phyloP scores from a whole-genome alignment of 1,284 basidiomycete genomes.

The Sanguinoderma infundibulare region DNA sequence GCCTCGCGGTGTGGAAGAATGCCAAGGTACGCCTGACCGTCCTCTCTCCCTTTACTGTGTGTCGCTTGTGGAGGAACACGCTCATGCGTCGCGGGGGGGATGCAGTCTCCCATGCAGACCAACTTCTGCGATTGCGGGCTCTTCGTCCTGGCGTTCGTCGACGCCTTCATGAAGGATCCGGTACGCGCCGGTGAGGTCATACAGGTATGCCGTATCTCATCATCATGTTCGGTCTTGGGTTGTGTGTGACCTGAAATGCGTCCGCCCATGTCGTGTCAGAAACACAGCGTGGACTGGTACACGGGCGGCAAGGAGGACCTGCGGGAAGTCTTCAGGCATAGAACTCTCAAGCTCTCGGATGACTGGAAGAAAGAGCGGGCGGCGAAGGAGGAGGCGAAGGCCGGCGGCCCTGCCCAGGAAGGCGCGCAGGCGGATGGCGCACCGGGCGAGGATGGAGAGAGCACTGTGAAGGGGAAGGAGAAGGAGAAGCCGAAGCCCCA shows the following conservation, averaged over 20 bases:
- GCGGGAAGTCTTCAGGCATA: constrained; percentile 40
- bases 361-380: constrained; percentile 45
- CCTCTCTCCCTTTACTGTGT: too few relatives aligned
- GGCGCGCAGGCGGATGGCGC: constrained; percentile 30
- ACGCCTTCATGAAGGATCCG: constrained; percentile 69
- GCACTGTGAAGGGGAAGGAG: constrained; percentile 35
- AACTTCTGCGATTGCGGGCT: constrained; percentile 89
- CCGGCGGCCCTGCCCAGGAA: neutral
- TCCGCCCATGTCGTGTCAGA: constrained; percentile 16
- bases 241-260: neutral
- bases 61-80: too few relatives aligned
- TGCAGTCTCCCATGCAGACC: constrained; percentile 79
- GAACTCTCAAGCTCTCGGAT: constrained; percentile 43
- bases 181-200: constrained; percentile 49
- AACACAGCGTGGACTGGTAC: constrained; percentile 54
- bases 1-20: constrained; percentile 45
- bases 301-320: constrained; percentile 37
- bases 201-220: constrained; percentile 41
- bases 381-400: constrained; percentile 38
- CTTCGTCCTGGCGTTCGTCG: constrained; percentile 82
- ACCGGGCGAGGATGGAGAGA: constrained; percentile 35
- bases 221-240: neutral
- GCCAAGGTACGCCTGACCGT: constrained; percentile 46
- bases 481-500: constrained; percentile 26
- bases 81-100: too few relatives aligned